Conservation (phyloP, 768 basidiomycete species). For the Mycena venus region DNA sequence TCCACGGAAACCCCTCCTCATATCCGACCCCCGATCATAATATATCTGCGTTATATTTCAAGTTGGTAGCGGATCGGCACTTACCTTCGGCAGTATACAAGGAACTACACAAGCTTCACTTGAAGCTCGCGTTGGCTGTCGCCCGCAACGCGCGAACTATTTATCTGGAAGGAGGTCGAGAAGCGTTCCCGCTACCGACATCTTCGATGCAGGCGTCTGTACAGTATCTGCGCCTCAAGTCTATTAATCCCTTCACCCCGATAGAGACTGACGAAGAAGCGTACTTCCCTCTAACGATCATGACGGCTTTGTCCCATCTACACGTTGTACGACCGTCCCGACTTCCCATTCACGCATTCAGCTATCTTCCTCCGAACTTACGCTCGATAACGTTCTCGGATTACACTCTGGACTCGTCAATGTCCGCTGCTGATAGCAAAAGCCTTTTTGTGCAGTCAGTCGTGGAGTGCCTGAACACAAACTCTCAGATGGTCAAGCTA, state of each 20-base stretch:
- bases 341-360: constrained; percentile 15
- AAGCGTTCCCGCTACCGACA: background rate
- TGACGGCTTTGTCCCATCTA: constrained; percentile 11
- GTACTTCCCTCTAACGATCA: background rate
- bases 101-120: background rate
- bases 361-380: constrained; percentile 9
- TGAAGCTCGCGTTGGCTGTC: constrained; percentile 11
- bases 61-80: background rate
- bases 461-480: background rate
- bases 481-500: background rate
- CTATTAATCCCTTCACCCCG: constrained; percentile 7
- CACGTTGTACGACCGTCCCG: constrained; percentile 17
- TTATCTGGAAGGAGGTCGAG: background rate
- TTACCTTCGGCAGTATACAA: too few species aligned
- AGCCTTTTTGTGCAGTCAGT: constrained; percentile 13
- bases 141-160: background rate
- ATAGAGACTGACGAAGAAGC: background rate
- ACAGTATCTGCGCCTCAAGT: constrained; percentile 17
- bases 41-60: background rate
- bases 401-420: constrained; percentile 17
- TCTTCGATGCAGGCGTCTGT: constrained; percentile 17
- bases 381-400: constrained; percentile 25
- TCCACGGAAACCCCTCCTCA: constrained; percentile 7
- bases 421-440: constrained; percentile 18
- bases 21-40: constrained; percentile 8